Evolutionary conservation across 169 alveolate genomes (phyloP).

Genomic region (Cystoisospora suis): DNA sequence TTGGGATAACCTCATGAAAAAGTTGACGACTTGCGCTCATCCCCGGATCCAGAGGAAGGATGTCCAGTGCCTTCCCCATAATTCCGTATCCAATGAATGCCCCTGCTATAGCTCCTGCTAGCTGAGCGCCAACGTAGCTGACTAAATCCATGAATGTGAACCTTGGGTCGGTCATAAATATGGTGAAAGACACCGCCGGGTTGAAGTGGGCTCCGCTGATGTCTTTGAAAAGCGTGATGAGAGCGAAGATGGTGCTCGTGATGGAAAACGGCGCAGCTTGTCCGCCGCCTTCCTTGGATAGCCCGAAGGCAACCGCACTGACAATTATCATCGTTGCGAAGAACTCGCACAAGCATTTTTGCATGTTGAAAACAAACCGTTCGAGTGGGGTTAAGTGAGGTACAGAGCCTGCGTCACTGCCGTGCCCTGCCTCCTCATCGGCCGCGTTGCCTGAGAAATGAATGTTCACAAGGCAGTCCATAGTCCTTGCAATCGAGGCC

Average conservation of each 20-base stretch:
- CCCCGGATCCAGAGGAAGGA: conserved; percentile 64
- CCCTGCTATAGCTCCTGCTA: conserved; percentile 56
- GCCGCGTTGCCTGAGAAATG: too few relatives aligned
- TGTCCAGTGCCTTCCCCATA: conserved; percentile 62
- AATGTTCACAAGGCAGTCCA: too few relatives aligned
- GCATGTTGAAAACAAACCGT: conserved; percentile 15
- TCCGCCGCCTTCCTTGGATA: conserved; percentile 36
- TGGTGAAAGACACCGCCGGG: conserved; percentile 62
- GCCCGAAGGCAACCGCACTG: conserved; percentile 54
- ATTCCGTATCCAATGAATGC: conserved; percentile 62
- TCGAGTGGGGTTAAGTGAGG: too few relatives aligned
- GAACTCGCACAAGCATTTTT: conserved; percentile 56
- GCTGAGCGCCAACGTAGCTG: conserved; percentile 46
- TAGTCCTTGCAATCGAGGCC: too few relatives aligned
- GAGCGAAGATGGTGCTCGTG: conserved; percentile 54
- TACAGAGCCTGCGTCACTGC: too few relatives aligned
- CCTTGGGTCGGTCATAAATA: conserved; percentile 55
- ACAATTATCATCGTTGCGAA: conserved; percentile 50
- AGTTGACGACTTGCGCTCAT: conserved; percentile 59
- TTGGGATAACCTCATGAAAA: conserved; percentile 65
- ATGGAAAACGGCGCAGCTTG: conserved; percentile 53
- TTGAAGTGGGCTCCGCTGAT: conserved; percentile 67
- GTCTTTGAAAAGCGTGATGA: conserved; percentile 53
- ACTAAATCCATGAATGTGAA: conserved; percentile 37
- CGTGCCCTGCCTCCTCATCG: too few relatives aligned